A percentile compares a stretch with the other conserved stretches of the same genome.
Conservation (phyloP, 805 yeast species). For the Saccharomycopsis oosterbeekiorum region DNA sequence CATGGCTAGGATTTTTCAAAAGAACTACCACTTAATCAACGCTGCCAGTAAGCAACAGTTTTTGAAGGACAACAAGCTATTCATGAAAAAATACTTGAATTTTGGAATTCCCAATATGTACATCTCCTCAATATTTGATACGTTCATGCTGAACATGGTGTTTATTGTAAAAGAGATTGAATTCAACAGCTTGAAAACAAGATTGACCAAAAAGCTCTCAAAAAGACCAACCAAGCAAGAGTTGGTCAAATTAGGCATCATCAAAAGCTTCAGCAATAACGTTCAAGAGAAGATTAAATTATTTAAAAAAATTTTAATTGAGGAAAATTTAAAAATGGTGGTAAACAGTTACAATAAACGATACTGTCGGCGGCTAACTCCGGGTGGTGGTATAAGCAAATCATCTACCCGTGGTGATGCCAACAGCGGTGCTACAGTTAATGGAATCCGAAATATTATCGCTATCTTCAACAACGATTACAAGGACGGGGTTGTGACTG, state of each 20-base stretch:
- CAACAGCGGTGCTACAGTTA: too few relatives aligned
- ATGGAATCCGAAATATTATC: background rate
- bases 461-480: background rate
- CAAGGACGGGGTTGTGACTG: background rate
- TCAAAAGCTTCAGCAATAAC: background rate
- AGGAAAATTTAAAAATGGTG: conserved; percentile 8
- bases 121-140: background rate
- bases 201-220: background rate
- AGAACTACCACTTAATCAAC: background rate
- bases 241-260: conserved; percentile 2
- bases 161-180: background rate
- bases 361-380: too few relatives aligned
- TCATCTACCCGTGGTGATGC: too few relatives aligned
- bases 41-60: background rate
- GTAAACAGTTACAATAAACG: conserved; percentile 8
- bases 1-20: background rate
- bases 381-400: too few relatives aligned
- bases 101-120: background rate
- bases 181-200: background rate
- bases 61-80: background rate
- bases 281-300: conserved; percentile 1
- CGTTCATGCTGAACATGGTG: background rate
- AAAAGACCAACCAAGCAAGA: conserved; percentile 3
- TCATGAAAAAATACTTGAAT: background rate
- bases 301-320: conserved; percentile 3